phyloP scores from a whole-genome alignment of 2,329 filamentous ascomycete species.

The Beauveria rudraprayagi region DNA sequence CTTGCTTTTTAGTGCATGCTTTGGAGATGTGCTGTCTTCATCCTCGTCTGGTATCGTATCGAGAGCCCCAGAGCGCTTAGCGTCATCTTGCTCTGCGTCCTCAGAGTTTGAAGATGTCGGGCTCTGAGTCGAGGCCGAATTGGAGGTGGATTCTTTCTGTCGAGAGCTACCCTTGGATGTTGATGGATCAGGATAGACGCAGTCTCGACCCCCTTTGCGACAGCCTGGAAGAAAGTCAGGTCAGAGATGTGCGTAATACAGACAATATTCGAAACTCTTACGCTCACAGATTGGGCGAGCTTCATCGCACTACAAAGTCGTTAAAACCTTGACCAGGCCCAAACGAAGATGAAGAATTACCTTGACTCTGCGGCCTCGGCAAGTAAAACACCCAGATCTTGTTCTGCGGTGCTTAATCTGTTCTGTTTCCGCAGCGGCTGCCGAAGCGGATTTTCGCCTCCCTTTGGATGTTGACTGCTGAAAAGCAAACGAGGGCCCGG shows the following conservation, averaged over 20 bases:
- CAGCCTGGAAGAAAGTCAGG: conserved; percentile 53
- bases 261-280: conserved; percentile 28
- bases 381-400: conserved; percentile 88
- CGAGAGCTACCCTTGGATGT: conserved; percentile 30
- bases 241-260: conserved; percentile 19
- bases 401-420: conserved; percentile 90
- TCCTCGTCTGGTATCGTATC: conserved; percentile 49
- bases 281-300: conserved; percentile 76
- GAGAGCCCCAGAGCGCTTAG: conserved; percentile 29
- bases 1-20: conserved; percentile 23
- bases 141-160: conserved; percentile 31
- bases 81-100: conserved; percentile 29
- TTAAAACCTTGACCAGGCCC: conserved; percentile 8
- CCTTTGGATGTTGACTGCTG: conserved; percentile 40
- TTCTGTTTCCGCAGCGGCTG: conserved; percentile 41
- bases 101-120: conserved; percentile 47
- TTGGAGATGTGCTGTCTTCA: conserved; percentile 24
- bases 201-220: conserved; percentile 84
- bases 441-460: conserved; percentile 39
- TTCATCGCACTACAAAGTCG: conserved; percentile 71
- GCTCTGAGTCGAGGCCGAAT: conserved; percentile 29
- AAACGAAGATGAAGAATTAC: conserved; percentile 29
- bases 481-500: conserved; percentile 41
- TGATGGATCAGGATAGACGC: conserved; percentile 73
- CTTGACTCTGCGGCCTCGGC: conserved; percentile 80